Evolutionary conservation across 1,139 yeast genomes (phyloP), one percentile per base, ranked within the genome.

Genomic region (Nadsonia commutata): DNA sequence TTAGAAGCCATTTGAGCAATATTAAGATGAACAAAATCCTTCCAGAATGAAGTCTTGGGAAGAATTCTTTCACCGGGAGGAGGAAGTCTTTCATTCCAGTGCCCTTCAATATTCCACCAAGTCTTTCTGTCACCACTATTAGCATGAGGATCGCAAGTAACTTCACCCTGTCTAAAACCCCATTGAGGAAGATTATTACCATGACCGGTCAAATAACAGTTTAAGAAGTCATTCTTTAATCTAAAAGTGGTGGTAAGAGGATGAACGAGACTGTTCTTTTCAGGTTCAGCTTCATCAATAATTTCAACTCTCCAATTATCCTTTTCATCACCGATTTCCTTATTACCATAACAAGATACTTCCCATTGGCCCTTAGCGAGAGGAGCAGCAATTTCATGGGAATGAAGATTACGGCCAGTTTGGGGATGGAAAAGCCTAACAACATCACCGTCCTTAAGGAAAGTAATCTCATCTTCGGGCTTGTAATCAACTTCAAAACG

Each of bases 101-200:
- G 94, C 57, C 75, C 71, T 66, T 93, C 99, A 58, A 93, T 71
- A 64, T 88, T 90, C 97, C 98, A 93, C 96, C 96, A 90, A 23
- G 96, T 85, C 66, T 93, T 74, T 69, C 84, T 85, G 64, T 93
- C 97, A 61, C 93, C 80, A 46, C 64, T 70, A 62, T 81, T 78
- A 40, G 94, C 82, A 54, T 71, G 71, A 54, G 76, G 79, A 59
- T 76, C 68, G 66, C 99, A 93, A 4, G 79, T 80, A 51, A 90
- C 93, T 67, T 93, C 99, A 56, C 94, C 90, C 68, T 93, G 99
- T 65, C 93, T 79, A 75, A 85, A 93, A 50, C 99, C 99, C 99
- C 99, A 93, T 45, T 78, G 86, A 39, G 99, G 99, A 53, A 86
- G 73, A 43, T 72, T 63, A 53, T 68, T 67, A 49, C 95, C 95